Evolutionary conservation across 805 yeast species (phyloP).

Genomic region (Cyberlindnera mycetangii): DNA sequence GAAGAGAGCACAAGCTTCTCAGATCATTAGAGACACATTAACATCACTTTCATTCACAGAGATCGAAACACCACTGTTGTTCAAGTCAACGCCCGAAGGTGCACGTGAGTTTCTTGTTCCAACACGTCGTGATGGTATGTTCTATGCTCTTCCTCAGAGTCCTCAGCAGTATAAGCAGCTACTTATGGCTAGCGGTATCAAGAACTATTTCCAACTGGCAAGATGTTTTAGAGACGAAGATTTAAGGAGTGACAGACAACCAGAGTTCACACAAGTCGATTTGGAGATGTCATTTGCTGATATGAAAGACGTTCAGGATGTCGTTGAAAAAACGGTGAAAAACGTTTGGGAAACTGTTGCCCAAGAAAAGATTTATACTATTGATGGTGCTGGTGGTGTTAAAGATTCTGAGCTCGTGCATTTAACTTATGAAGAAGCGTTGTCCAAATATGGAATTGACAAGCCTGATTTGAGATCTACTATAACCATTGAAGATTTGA

Average conservation of each 20-base stretch:
- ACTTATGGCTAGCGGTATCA: constrained; percentile 90
- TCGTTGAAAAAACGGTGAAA: constrained; percentile 56
- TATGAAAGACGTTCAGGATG: constrained; percentile 61
- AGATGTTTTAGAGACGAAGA: constrained; percentile 96
- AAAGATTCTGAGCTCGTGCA: constrained; percentile 34
- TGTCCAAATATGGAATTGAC: constrained; percentile 80
- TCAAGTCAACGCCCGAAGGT: constrained; percentile 97
- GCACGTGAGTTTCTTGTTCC: constrained; percentile 96
- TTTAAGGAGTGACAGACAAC: constrained; percentile 90
- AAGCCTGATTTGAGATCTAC: constrained; percentile 85
- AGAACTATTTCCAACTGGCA: constrained; percentile 85
- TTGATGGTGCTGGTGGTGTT: constrained; percentile 17
- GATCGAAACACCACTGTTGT: constrained; percentile 87
- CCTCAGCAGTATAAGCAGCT: constrained; percentile 98
- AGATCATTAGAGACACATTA: constrained; percentile 41
- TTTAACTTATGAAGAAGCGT: constrained; percentile 65
- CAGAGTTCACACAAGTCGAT: constrained; percentile 97
- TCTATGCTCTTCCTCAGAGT: constrained; percentile 94
- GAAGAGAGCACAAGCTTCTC: constrained; percentile 54
- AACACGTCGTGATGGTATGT: constrained; percentile 56
- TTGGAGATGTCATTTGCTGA: constrained; percentile 85
- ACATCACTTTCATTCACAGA: constrained; percentile 58
- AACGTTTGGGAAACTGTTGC: constrained; percentile 54
- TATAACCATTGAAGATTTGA: constrained; percentile 32
- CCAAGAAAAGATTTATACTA: constrained; percentile 26